phyloP scores from a whole-genome alignment of 495 filamentous ascomycete species.

The Xylaria sp. region DNA sequence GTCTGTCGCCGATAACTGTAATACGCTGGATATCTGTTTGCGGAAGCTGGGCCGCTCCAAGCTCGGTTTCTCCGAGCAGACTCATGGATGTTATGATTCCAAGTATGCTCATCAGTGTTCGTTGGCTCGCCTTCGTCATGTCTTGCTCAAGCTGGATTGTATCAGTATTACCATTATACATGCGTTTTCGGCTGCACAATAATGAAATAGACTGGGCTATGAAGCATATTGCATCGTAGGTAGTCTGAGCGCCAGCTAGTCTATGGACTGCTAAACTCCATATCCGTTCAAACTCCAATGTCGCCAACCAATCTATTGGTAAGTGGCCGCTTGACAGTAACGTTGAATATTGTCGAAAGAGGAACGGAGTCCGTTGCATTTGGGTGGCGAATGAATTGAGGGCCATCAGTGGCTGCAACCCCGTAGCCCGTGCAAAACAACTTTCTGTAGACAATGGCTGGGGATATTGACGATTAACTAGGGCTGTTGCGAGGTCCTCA shows the following conservation, averaged over 20 bases:
- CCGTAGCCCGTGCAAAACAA: slow-evolving; percentile 31
- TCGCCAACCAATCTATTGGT: slow-evolving; percentile 54
- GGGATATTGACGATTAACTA: slow-evolving; percentile 45
- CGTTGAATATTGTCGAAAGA: slow-evolving; percentile 44
- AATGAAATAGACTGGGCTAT: slow-evolving; percentile 42
- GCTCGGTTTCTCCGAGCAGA: slow-evolving; percentile 39
- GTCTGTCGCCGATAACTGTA: slow-evolving; percentile 32
- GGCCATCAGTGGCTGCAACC: slow-evolving; percentile 40
- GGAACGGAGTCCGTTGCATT: slow-evolving; percentile 36
- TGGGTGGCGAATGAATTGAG: slow-evolving; percentile 39
- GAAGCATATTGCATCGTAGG: slow-evolving; percentile 47
- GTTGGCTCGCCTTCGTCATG: slow-evolving; percentile 31
- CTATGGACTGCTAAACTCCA: slow-evolving; percentile 45
- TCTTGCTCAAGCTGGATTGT: slow-evolving; percentile 34
- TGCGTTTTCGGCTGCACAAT: slow-evolving; percentile 40
- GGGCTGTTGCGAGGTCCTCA: slow-evolving; percentile 45
- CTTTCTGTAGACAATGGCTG: slow-evolving; percentile 43
- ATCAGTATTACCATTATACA: slow-evolving; percentile 11
- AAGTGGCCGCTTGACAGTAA: slow-evolving; percentile 45
- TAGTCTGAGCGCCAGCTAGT: slow-evolving; percentile 38
- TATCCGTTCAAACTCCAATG: slow-evolving; percentile 44
- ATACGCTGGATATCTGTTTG: slow-evolving; percentile 34
- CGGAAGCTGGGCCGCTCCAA: slow-evolving; percentile 27
- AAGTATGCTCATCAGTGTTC: slow-evolving; percentile 46
- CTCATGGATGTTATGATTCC: slow-evolving; percentile 45